A percentile compares a stretch with the other conserved stretches of the same genome.
Evolutionary conservation across 768 basidiomycete species (phyloP).

Genomic region (Phylloporus sp.): DNA sequence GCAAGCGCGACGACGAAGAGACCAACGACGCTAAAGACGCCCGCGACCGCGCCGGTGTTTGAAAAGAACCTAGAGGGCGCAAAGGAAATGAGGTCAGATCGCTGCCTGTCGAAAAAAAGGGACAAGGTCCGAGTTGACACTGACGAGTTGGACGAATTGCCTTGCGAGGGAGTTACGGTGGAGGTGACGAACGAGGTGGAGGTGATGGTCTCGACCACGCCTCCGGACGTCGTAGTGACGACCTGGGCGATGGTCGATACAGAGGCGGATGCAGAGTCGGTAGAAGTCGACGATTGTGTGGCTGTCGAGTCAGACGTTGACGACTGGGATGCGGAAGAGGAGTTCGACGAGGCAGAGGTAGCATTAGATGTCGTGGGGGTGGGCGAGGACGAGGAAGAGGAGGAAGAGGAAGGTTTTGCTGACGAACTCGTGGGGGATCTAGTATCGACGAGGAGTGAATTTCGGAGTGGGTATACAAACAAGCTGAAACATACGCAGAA

Average conservation of each 20-base stretch:
- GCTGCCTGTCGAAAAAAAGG: background rate
- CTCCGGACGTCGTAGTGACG: slow-evolving; percentile 10
- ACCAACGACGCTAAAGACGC: slow-evolving; percentile 68
- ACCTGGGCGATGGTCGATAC: background rate
- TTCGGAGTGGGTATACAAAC: background rate
- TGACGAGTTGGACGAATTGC: slow-evolving; percentile 19
- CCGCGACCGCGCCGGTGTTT: slow-evolving; percentile 70
- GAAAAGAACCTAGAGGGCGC: slow-evolving; percentile 54
- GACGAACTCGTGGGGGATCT: slow-evolving; percentile 1
- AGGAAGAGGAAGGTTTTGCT: background rate
- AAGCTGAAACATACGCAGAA: slow-evolving; percentile 4
- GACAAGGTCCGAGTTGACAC: slow-evolving; percentile 9
- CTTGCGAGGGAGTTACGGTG: background rate
- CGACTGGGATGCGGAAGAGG: background rate
- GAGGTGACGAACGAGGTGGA: slow-evolving; percentile 3
- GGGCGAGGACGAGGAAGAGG: background rate
- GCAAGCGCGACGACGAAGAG: slow-evolving; percentile 48
- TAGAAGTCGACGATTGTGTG: slow-evolving; percentile 2
- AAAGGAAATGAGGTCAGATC: slow-evolving; percentile 5
- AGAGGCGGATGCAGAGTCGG: background rate
- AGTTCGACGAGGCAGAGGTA: background rate
- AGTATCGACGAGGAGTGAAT: background rate
- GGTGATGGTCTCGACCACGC: slow-evolving; percentile 3
- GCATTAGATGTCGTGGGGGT: slow-evolving; percentile 1
- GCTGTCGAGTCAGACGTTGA: background rate